Evolutionary conservation across 305 asterid species (phyloP), one percentile per base, ranked within the genome.

Genomic region (Andrographis paniculata): DNA sequence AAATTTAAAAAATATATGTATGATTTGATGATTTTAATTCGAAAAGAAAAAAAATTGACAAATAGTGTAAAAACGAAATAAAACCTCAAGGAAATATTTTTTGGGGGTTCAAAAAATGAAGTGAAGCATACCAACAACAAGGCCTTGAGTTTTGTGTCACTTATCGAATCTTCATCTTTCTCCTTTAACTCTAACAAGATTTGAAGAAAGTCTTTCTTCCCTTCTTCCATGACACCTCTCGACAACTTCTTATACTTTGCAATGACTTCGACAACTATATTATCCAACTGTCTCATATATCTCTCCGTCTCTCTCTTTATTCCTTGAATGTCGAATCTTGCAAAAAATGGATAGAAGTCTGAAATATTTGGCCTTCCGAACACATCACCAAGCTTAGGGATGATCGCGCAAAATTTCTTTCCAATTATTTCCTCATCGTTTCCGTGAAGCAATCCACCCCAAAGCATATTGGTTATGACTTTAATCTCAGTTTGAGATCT

Each of bases 271-370:
- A 70, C 68, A 4, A 74, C 37, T 33, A 58, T 61, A 39, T 22
- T 17, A 0, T 61, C 78, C 16, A 67, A 27, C 2, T 14, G 22
- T 15, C 24, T 17, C 37, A 18, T 0, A 11, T 46, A 17, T 9
- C 3, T 24, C 45, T 23, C 44, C 59, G 60, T 53, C 28, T 65
- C 47, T 45, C 44, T 49, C 51, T 18, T 56, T 1, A 62, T 35
- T 6, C 82, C 71, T 50, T 75, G 79, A 15, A 75, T 14, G 28
- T 75, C 79, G 20, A 71, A 60, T 56, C 55, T 40, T 1, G 73
- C 58, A 17, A 75, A 43, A 10, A 50, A 22, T 0, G 77, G 77
- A 49, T 68, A 72, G 47, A 68, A 65, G 67, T 76, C 79, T 0
- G 77, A 72, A 12, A 68, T 15, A 42, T 76, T 76, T 2, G 75